A percentile compares a stretch with the other conserved stretches of the same genome.
Conservation (phyloP, 2,329 filamentous ascomycete genomes). For the Venturia effusa region DNA sequence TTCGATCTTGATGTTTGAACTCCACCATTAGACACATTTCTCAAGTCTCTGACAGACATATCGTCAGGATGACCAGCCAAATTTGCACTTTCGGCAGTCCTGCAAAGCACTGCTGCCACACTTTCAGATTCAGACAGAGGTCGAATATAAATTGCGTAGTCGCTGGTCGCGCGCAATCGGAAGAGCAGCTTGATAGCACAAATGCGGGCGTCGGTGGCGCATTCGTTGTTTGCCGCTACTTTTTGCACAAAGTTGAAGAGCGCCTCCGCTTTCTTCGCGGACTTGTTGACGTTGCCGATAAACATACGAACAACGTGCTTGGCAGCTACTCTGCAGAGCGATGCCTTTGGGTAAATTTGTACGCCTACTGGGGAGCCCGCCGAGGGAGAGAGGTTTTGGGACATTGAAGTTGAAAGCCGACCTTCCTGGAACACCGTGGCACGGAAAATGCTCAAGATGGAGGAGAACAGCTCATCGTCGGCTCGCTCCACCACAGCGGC, state of each 20-base stretch:
- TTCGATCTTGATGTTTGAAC: constrained; percentile 2
- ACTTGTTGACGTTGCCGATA: constrained; percentile 57
- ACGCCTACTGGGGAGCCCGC: not conserved
- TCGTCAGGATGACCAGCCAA: constrained; percentile 33
- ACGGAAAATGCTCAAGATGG: constrained; percentile 9
- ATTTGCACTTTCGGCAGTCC: constrained; percentile 45
- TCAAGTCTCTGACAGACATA: constrained; percentile 11
- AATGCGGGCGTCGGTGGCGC: constrained; percentile 26
- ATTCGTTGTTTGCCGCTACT: constrained; percentile 22
- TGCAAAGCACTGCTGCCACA: constrained; percentile 60
- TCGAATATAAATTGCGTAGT: constrained; percentile 63
- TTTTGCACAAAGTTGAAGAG: constrained; percentile 26
- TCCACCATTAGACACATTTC: not conserved
- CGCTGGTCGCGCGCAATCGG: constrained; percentile 71
- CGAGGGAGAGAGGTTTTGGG: constrained; percentile 21
- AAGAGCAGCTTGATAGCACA: constrained; percentile 46
- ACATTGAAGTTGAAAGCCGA: constrained; percentile 14
- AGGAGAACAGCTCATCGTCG: constrained; percentile 46
- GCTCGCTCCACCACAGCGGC: constrained; percentile 53
- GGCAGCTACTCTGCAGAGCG: constrained; percentile 59
- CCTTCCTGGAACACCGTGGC: constrained; percentile 5
- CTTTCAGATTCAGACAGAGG: constrained; percentile 60
- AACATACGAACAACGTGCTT: constrained; percentile 67
- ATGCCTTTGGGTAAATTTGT: constrained; percentile 19
- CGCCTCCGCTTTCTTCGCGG: constrained; percentile 51